A percentile compares a stretch with the other conserved stretches of the same genome.
These are phyloP conservation scores for Diplodia sapinea DNA, from an alignment of 2,329 filamentous ascomycete species.

Conservation along the genomic window DNA sequence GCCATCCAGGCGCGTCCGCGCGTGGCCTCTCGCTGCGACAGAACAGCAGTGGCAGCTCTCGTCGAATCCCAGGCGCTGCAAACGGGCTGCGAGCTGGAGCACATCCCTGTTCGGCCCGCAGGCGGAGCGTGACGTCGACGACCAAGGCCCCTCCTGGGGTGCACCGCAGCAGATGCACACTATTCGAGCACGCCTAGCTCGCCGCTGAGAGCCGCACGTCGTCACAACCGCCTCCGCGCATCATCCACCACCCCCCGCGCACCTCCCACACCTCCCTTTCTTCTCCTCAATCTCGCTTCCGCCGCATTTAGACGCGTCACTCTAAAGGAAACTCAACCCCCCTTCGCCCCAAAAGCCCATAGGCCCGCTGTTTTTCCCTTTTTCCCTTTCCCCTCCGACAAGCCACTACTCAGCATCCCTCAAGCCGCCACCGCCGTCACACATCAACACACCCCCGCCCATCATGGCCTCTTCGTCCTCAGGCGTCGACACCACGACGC, in stretches of 20 bases:
- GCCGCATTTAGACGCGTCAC: constrained; percentile 28
- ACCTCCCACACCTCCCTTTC: constrained; percentile 8
- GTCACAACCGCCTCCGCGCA: background rate
- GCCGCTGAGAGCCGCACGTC: constrained; percentile 24
- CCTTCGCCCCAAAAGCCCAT: constrained; percentile 22
- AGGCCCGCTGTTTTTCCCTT: constrained; percentile 24
- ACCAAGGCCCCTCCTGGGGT: constrained; percentile 9
- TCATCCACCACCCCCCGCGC: background rate
- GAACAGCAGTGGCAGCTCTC: background rate
- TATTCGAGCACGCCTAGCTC: constrained; percentile 9
- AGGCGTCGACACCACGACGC: constrained; percentile 36
- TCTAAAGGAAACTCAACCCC: constrained; percentile 5
- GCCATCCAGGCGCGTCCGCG: constrained; percentile 8
- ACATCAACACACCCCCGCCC: constrained; percentile 3
- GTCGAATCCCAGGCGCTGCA: constrained; percentile 8
- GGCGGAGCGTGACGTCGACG: constrained; percentile 20
- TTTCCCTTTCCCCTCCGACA: constrained; percentile 14
- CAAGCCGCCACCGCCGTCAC: constrained; percentile 12
- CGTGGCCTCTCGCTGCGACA: constrained; percentile 11
- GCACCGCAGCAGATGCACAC: constrained; percentile 10
- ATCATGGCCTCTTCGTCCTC: constrained; percentile 37
- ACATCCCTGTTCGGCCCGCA: constrained; percentile 26
- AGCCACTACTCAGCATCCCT: background rate
- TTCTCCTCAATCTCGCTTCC: constrained; percentile 28
- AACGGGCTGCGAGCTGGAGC: background rate